Evolutionary conservation across 441 rosid species (phyloP), one percentile per base, ranked within the genome.

Genomic region (Codiaeum variegatum): DNA sequence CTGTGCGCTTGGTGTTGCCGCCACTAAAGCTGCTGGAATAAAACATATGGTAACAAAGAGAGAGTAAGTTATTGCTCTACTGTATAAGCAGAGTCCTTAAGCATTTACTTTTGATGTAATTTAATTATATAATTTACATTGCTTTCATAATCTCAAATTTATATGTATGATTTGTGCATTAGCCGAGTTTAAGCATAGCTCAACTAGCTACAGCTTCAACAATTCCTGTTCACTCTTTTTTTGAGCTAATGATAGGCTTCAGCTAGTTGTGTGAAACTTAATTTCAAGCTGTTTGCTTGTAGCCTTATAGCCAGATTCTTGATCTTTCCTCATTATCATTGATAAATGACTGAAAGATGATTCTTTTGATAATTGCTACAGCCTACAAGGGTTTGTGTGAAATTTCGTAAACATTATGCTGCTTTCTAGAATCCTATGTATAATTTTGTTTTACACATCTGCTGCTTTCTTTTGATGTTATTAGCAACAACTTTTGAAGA

Each of bases 21-120:
- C 99, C 24, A 97, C 99, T 70, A 92, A 92, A 88, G 88, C 97
- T 70, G 98, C 99, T 6, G 98, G 93, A 80, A 92, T 92, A 98
- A 94, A 85, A 74, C 90, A 98, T 78, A 87, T 91, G 38, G 91
- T 92, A 75, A 92, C 99, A 73, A 94, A 91, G 85, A 94, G 99
- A 79, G 87, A 92, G 98, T 92, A 82, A 82, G 79, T 78, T 42
- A 13, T 31, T 62, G 24, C 28, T 38, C 47, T 19, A 51, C 60
- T 26, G 56, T 19, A 38, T 11, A 15, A 62, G 70, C 46, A 52
- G 47, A 34, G 31, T 32, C 12, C 67, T 34, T 19, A 42, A 5
- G 3, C 59, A 47, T n/a, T 28, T 1, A 0, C 32, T 49, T 46
- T 16, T 3, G 0, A 23, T 5, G 29, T 12, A 24, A 46, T 72